A percentile compares a stretch with the other conserved stretches of the same genome.
Evolutionary conservation across 1,139 yeast species (phyloP).

Genomic region (Pichia sp.): DNA sequence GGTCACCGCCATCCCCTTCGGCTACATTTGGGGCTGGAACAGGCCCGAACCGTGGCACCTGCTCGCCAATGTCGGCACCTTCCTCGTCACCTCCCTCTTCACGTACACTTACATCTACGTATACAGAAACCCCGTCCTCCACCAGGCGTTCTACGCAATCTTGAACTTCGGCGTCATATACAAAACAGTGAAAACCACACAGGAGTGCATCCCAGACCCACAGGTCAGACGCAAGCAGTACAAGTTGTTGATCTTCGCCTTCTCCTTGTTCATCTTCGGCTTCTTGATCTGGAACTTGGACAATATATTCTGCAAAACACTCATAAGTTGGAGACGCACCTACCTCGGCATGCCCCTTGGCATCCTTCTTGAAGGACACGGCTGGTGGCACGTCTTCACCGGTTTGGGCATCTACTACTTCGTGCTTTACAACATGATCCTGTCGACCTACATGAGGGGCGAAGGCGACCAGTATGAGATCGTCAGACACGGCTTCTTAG

Average conservation of each 20-base stretch:
- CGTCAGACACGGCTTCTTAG: constrained; percentile 30
- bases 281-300: constrained; percentile 84
- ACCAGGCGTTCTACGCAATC: constrained; percentile 71
- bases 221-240: constrained; percentile 22
- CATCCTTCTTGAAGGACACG: constrained; percentile 83
- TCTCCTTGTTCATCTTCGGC: constrained; percentile 55
- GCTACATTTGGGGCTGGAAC: constrained; percentile 77
- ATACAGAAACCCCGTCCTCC: constrained; percentile 78
- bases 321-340: constrained; percentile 58
- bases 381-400: constrained; percentile 96
- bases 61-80: constrained; percentile 40
- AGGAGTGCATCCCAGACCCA: constrained; percentile 21
- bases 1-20: constrained; percentile 92
- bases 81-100: constrained; percentile 49
- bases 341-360: constrained; percentile 86
- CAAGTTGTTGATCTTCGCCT: constrained; percentile 28
- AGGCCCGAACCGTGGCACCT: constrained; percentile 35
- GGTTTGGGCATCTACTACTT: constrained; percentile 56
- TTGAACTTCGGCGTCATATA: constrained; percentile 43
- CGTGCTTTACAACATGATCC: constrained; percentile 32
- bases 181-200: constrained; percentile 27
- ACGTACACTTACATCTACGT: constrained; percentile 61
- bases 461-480: constrained; percentile 28
- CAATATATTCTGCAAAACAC: constrained; percentile 68
- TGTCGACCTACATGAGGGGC: constrained; percentile 31